Base-by-base conservation (phyloP, 108 stramenopile species). In the Cyclotella sp. region DNA sequence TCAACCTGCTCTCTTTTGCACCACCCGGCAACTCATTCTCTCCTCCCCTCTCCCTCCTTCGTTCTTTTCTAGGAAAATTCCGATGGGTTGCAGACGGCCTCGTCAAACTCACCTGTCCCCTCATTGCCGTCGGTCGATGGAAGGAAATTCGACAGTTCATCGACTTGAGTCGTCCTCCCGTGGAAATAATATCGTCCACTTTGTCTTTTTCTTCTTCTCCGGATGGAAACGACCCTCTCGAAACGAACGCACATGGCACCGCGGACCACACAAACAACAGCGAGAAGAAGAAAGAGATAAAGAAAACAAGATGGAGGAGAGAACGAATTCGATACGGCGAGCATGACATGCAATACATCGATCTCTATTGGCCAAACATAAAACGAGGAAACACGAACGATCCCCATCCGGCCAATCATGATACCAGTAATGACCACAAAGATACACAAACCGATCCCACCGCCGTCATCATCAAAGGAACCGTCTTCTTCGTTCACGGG, bases 401-500 rank as follows among this genome's bases (percentile, higher is more conserved):
- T n/a, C n/a, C n/a, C n/a, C n/a, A n/a, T n/a, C n/a, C n/a, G n/a
- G n/a, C n/a, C n/a, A n/a, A n/a, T n/a, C n/a, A n/a, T n/a, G n/a
- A n/a, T n/a, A n/a, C n/a, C 47, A 63, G 27, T 64, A 76, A 63
- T 70, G 83, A 70, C 53, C 84, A 12, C 68, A 85, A 30, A 77
- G 79, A 82, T 77, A 12, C 59, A 28, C 58, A 59, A 59, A 4
- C 27, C 27, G 3, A 59, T 24, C 39, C 34, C 12, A 39, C n/a
- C n/a, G n/a, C n/a, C n/a, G n/a, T n/a, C 12, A 26, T 57, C 29
- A 34, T 85, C n/a, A 49, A 61, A 47, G 78, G 85, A 34, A 59
- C 67, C 4, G 19, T 85, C 10, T 75, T 85, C 78, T 87, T 87
- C 63, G 73, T 85, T 3, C 94, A 95, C 68, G 94, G 94, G 41